Evolutionary conservation across 192 early-diverging fungal species (phyloP), one percentile per base, ranked within the genome.

Genomic region (Umbelopsis sp.): DNA sequence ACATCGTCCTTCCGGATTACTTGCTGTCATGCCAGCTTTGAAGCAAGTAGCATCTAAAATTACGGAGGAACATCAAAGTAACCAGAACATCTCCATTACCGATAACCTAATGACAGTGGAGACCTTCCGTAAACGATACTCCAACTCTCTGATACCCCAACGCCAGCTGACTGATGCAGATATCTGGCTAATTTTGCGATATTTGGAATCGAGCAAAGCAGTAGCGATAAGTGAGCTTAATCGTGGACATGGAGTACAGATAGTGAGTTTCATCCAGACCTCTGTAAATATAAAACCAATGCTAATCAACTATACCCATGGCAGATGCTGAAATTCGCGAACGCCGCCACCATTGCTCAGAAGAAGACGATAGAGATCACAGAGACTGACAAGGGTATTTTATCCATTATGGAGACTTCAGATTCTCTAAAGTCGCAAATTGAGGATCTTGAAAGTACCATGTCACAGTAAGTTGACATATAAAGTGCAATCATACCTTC

Each of bases 341-440:
- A 61, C 33, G 55, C 55, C 6, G 55, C 55, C 0, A 35, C 55
- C 30, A 30, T 61, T 7, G 55, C 55, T 35, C 55, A 61, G 33
- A 61, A 61, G 25, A 61, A 61, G 33, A 61, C 16, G 0, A 30
- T 61, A 8, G 75, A 82, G 48, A 81, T 92, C 30, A 83, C 87
- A 9, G 68, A 74, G 18, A 75, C 79, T 3, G 91, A 92, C 67
- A 76, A 81, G 35, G 88, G 87, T 3, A 82, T 92, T 23, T 69
- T 90, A 21, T 77, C 72, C 33, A 75, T 92, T 6, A 84, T 81
- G 49, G 74, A 76, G 41, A 89, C 89, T 0, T 76, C 76, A 23
- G 48, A 71, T n/a, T 72, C 77, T 23, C 78, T 92, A 1, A 76
- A 82, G 37, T 49, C 47, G 13, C 91, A 91, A 72, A 77, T 92